A percentile compares a stretch with the other conserved stretches of the same genome.
These are phyloP conservation scores for Astrephomene gubernaculifera DNA, from an alignment of 139 green algal genomes.

Conservation along the genomic window DNA sequence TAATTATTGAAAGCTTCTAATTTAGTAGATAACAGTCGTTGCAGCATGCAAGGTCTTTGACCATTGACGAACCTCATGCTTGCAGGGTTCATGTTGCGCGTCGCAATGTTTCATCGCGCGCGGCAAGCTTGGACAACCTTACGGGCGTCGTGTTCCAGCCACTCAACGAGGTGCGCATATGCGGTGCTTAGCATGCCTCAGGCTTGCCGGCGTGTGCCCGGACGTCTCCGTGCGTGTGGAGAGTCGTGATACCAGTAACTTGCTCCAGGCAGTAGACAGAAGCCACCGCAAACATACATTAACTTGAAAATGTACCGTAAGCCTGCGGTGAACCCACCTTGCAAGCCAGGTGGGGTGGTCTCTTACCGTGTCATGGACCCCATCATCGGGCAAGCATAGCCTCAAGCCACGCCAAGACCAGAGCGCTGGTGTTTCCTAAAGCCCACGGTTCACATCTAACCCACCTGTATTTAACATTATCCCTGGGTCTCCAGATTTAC, in stretches of 20 bases:
- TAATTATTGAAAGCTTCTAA: not conserved
- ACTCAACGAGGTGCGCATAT: constrained; percentile 75
- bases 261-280: not conserved
- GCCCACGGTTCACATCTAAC: not conserved
- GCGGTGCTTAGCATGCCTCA: not conserved
- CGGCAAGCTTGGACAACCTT: constrained; percentile 35
- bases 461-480: not conserved
- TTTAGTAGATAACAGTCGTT: too few species aligned
- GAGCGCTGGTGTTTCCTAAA: not conserved
- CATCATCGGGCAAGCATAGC: too few species aligned
- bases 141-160: constrained; percentile 85
- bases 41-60: not conserved
- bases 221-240: not conserved
- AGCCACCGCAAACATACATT: not conserved
- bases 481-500: not conserved
- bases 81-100: not conserved
- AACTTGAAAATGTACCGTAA: too few species aligned
- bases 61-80: not conserved
- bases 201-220: not conserved
- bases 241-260: not conserved
- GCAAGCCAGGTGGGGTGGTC: too few species aligned
- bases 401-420: too few species aligned
- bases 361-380: too few species aligned
- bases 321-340: too few species aligned
- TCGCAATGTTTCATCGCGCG: not conserved